A percentile compares a stretch with the other conserved stretches of the same genome.
phyloP scores from a whole-genome alignment of 371 early-diverging fungal genomes.

The Mucor piriformis region DNA sequence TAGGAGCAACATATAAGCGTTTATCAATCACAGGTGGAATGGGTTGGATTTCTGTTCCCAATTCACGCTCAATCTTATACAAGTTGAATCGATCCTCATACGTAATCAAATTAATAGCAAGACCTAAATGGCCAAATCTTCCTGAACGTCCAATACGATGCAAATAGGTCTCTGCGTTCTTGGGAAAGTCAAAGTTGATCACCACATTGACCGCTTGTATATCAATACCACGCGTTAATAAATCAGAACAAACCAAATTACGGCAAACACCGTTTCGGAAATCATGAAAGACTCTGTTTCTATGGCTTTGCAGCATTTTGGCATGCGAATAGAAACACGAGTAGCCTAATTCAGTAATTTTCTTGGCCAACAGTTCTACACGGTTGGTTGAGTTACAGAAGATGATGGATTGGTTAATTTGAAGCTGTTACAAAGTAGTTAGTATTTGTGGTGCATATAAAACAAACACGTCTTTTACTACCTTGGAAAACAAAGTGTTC shows the following conservation, averaged over 20 bases:
- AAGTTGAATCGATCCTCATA: constrained; percentile 95
- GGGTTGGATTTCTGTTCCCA: constrained; percentile 95
- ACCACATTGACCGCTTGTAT: constrained; percentile 99
- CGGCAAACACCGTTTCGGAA: constrained; percentile 96
- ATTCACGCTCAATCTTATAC: constrained; percentile 95
- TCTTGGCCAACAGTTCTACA: constrained; percentile 96
- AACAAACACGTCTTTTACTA: not conserved
- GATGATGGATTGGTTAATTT: constrained; percentile 99
- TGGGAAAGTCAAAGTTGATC: constrained; percentile 99
- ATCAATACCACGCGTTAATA: constrained; percentile 99
- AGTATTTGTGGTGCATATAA: too few relatives aligned
- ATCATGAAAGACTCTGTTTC: constrained; percentile 98
- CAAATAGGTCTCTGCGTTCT: constrained; percentile 98
- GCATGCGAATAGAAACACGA: constrained; percentile 99
- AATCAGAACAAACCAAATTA: constrained; percentile 94
- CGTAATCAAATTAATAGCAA: constrained; percentile 97
- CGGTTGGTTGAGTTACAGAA: constrained; percentile 98
- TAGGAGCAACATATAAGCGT: constrained; percentile 83
- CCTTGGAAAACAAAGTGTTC: constrained; percentile 97
- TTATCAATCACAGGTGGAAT: constrained; percentile 96
- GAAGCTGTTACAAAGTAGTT: too few relatives aligned
- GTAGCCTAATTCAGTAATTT: constrained; percentile 98
- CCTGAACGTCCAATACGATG: constrained; percentile 99
- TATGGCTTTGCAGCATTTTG: constrained; percentile 96
- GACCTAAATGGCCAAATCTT: constrained; percentile 96